Percentiles rank a stretch among this genome's conserved stretches.
Evolutionary conservation across 805 yeast species (phyloP).

Genomic region (Teunomyces panamensis): DNA sequence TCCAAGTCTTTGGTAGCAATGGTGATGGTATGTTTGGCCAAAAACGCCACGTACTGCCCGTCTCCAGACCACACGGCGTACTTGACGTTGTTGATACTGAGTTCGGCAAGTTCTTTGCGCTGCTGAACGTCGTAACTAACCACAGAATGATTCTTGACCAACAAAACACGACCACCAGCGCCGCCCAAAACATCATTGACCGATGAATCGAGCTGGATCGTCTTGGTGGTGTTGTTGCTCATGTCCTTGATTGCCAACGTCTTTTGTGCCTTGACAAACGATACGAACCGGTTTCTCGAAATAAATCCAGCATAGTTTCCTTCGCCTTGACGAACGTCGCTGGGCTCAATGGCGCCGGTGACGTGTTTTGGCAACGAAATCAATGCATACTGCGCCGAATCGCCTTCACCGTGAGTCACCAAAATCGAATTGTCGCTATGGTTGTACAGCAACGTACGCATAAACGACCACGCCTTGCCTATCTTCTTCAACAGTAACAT

Average conservation of each 20-base stretch:
- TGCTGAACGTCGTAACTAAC: slow-evolving; percentile 91
- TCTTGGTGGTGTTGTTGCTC: slow-evolving; percentile 76
- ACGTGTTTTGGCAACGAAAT: slow-evolving; percentile 79
- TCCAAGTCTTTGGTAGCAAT: slow-evolving; percentile 80
- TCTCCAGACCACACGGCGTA: slow-evolving; percentile 87
- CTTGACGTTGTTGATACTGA: slow-evolving; percentile 74
- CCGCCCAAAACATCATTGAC: slow-evolving; percentile 73
- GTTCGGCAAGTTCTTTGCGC: slow-evolving; percentile 68
- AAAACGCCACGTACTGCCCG: slow-evolving; percentile 81
- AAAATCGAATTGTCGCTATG: slow-evolving; percentile 87
- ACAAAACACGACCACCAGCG: slow-evolving; percentile 78
- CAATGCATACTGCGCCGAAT: slow-evolving; percentile 65
- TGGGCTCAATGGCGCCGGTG: slow-evolving; percentile 91
- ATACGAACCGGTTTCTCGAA: slow-evolving; percentile 91
- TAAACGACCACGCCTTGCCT: slow-evolving; percentile 83
- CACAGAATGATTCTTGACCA: slow-evolving; percentile 70
- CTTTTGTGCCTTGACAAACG: slow-evolving; percentile 61
- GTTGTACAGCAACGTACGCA: slow-evolving; percentile 82
- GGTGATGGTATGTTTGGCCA: slow-evolving; percentile 89
- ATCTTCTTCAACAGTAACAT: slow-evolving; percentile 79
- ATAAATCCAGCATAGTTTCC: slow-evolving; percentile 87
- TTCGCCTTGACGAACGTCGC: slow-evolving; percentile 72
- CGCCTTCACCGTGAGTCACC: slow-evolving; percentile 75
- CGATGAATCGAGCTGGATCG: slow-evolving; percentile 64
- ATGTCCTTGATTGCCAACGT: slow-evolving; percentile 82